Evolutionary conservation across 2,329 filamentous ascomycete genomes (phyloP).

Genomic region (Lachnellula hyalina): DNA sequence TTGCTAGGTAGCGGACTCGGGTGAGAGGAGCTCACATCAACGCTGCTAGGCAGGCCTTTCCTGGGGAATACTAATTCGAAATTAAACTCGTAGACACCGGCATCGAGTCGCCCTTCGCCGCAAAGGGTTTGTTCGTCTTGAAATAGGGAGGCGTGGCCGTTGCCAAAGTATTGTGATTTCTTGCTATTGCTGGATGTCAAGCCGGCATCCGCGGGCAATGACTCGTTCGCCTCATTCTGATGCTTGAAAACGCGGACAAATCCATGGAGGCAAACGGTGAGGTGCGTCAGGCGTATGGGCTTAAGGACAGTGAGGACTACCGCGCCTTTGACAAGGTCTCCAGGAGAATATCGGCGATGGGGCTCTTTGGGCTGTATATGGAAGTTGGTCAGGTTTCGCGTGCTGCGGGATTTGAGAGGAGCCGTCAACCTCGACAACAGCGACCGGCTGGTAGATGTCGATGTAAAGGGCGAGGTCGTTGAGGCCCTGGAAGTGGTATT

Average conservation of each 20-base stretch:
- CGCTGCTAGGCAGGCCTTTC: conserved; percentile 76
- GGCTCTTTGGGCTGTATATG: conserved; percentile 73
- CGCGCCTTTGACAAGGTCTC: conserved; percentile 66
- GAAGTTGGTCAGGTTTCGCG: conserved; percentile 70
- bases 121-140: conserved; percentile 77
- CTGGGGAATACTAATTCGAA: conserved; percentile 68
- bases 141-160: conserved; percentile 75
- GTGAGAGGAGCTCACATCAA: conserved; percentile 64
- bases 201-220: conserved; percentile 35
- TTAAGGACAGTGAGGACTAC: conserved; percentile 70
- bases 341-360: conserved; percentile 69
- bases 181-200: conserved; percentile 34
- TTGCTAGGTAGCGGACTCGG: background rate
- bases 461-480: conserved; percentile 19
- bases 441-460: conserved; percentile 25
- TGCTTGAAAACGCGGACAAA: conserved; percentile 74
- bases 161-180: conserved; percentile 58
- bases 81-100: conserved; percentile 73
- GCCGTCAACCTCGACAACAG: conserved; percentile 40
- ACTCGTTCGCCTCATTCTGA: conserved; percentile 50
- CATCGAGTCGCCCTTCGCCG: conserved; percentile 68
- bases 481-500: conserved; percentile 25
- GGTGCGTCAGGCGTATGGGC: conserved; percentile 71
- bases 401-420: conserved; percentile 36
- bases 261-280: conserved; percentile 72